Evolutionary conservation across 2,329 filamentous ascomycete species (phyloP).

Genomic region (Zasmidium cellare): DNA sequence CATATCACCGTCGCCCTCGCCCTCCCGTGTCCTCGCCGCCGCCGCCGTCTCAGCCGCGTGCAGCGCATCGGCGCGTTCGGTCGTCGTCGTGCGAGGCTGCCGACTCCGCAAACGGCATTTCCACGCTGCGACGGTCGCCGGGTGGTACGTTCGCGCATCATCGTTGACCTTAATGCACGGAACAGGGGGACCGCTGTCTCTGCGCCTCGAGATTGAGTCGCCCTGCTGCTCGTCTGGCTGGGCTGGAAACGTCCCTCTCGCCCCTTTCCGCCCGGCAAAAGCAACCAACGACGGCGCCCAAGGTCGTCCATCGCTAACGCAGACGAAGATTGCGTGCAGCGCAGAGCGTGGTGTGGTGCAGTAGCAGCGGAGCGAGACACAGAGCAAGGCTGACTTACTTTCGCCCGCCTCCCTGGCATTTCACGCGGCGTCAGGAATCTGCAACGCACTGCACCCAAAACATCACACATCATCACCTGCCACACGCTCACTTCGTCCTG

Average conservation of each 20-base stretch:
- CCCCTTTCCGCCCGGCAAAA: neutral
- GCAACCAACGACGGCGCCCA: neutral
- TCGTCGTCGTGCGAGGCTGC: neutral
- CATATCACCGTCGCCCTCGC: too few relatives aligned
- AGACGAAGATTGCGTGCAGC: neutral
- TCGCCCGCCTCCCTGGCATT: neutral
- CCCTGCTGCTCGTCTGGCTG: neutral
- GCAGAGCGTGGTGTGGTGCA: too few relatives aligned
- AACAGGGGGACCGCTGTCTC: neutral
- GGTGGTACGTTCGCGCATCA: too few relatives aligned
- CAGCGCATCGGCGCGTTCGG: neutral
- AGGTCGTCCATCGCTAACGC: neutral
- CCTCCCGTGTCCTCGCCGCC: neutral
- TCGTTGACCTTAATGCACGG: neutral
- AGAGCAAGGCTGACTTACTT: neutral
- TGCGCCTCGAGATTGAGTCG: neutral
- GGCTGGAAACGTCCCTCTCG: neutral
- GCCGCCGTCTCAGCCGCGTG: neutral
- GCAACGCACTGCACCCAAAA: neutral
- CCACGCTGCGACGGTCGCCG: neutral
- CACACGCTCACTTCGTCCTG: too few relatives aligned
- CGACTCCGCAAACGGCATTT: neutral
- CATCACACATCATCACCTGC: neutral
- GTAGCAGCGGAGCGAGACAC: too few relatives aligned
- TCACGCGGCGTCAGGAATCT: neutral